These are phyloP conservation scores for Chaetomium cochliodes DNA, from an alignment of 495 filamentous ascomycete species.

Conservation along the genomic window DNA sequence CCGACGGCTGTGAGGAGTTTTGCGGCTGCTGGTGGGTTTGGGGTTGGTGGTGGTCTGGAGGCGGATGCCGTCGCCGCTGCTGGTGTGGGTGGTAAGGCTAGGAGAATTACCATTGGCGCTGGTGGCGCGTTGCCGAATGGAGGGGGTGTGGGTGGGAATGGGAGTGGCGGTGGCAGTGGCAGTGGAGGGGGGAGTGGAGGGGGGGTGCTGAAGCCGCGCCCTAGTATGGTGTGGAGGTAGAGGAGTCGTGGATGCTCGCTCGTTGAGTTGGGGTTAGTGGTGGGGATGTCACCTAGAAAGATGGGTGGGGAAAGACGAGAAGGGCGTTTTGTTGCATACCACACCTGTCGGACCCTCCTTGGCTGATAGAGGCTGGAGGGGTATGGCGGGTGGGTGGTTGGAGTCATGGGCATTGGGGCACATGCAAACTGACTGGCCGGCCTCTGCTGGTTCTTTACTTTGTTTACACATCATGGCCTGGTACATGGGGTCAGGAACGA, in stretches of 20 bases:
- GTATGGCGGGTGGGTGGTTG: background rate
- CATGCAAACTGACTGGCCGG: background rate
- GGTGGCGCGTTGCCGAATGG: conserved; percentile 14
- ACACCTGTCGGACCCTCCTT: background rate
- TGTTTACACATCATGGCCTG: conserved; percentile 4
- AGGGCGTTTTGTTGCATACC: conserved; percentile 8
- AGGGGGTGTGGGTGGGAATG: conserved; percentile 9
- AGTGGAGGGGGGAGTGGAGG: background rate
- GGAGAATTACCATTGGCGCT: conserved; percentile 36
- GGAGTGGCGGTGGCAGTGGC: background rate
- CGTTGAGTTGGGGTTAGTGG: background rate
- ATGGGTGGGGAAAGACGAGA: conserved; percentile 3
- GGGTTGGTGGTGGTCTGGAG: background rate
- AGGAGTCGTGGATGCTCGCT: background rate
- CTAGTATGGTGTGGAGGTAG: conserved; percentile 32
- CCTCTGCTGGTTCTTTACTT: background rate
- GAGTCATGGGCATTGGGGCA: background rate
- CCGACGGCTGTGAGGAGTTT: conserved; percentile 18
- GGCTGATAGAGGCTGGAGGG: background rate
- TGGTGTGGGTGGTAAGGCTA: conserved; percentile 32
- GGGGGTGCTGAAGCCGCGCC: conserved; percentile 13
- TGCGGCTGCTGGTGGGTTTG: background rate
- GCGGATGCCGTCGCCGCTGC: background rate
- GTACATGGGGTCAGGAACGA: background rate
- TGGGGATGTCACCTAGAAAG: background rate